Evolutionary conservation across 2,329 filamentous ascomycete species (phyloP).

Genomic region (Botryotinia narcissicola): DNA sequence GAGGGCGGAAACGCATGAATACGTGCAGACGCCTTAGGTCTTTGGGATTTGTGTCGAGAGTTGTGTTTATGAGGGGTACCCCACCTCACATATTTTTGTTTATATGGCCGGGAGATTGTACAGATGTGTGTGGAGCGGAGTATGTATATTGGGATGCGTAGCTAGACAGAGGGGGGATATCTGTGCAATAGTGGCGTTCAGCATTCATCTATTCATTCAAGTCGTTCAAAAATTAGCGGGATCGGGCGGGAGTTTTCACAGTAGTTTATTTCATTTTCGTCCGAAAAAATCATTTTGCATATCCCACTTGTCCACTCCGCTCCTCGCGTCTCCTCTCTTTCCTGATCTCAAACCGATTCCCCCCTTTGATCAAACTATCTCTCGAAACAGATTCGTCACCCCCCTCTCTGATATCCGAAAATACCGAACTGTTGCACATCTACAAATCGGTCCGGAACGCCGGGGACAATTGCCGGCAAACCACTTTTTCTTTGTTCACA

Average conservation of each 20-base stretch:
- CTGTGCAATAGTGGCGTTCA: slow-evolving; percentile 1
- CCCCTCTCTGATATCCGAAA: neutral
- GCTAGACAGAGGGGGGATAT: neutral
- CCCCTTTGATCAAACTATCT: neutral
- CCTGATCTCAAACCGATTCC: neutral
- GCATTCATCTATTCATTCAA: neutral
- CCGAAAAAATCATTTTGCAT: neutral
- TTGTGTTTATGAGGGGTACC: neutral
- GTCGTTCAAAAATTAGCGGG: neutral
- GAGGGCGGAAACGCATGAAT: slow-evolving; percentile 7
- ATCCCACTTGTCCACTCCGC: neutral
- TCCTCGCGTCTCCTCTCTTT: no score
- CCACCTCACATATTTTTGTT: neutral
- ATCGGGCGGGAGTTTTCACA: neutral
- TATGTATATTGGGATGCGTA: neutral
- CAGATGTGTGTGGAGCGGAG: neutral
- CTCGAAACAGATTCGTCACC: neutral
- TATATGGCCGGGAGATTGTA: neutral
- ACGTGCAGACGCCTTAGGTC: slow-evolving; percentile 16
- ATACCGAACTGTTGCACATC: neutral
- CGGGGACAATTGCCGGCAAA: neutral
- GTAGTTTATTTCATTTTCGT: neutral
- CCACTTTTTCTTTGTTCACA: neutral
- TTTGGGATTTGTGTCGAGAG: neutral
- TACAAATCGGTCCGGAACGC: neutral